A percentile compares a stretch with the other conserved stretches of the same genome.
These are phyloP conservation scores for Phytophthora pisi DNA, from an alignment of 352 stramenopile species.

Conservation along the genomic window DNA sequence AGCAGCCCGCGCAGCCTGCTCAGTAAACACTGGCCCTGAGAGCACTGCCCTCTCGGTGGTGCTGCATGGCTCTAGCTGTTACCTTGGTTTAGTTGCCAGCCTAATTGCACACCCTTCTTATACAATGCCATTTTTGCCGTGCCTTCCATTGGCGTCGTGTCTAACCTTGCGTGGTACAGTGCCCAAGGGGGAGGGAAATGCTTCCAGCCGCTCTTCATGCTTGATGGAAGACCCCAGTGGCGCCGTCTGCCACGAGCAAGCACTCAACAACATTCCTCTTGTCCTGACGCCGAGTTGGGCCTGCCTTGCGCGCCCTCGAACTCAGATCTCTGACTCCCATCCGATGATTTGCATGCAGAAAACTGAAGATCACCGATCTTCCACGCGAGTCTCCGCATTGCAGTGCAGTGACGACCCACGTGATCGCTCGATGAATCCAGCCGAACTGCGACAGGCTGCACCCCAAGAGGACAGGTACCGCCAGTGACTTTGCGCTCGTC, in stretches of 20 bases:
- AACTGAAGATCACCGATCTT: conserved; percentile 23
- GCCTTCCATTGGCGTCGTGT: conserved; percentile 5
- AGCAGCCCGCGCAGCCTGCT: conserved; percentile 6
- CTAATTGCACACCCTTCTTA: conserved; percentile 13
- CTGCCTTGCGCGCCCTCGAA: not conserved
- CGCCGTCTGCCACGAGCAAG: not conserved
- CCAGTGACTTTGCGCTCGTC: not conserved
- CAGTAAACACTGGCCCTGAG: conserved; percentile 13
- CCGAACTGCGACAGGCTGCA: not conserved
- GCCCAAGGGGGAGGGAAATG: not conserved
- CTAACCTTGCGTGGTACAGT: not conserved
- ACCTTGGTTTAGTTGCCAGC: conserved; percentile 14
- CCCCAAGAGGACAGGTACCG: not conserved
- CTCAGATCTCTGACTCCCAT: conserved; percentile 12
- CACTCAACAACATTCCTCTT: too few relatives aligned
- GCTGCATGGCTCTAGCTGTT: not conserved
- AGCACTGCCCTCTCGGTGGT: not conserved
- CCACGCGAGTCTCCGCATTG: conserved; percentile 3
- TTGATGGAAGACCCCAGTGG: not conserved
- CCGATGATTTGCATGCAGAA: conserved; percentile 18
- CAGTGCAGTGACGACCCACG: not conserved
- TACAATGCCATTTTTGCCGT: conserved; percentile 32
- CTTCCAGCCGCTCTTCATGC: not conserved
- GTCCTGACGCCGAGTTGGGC: too few relatives aligned
- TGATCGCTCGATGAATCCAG: not conserved